Base-by-base conservation (phyloP, 176 grass and related monocot species). In the Bromus sterilis region DNA sequence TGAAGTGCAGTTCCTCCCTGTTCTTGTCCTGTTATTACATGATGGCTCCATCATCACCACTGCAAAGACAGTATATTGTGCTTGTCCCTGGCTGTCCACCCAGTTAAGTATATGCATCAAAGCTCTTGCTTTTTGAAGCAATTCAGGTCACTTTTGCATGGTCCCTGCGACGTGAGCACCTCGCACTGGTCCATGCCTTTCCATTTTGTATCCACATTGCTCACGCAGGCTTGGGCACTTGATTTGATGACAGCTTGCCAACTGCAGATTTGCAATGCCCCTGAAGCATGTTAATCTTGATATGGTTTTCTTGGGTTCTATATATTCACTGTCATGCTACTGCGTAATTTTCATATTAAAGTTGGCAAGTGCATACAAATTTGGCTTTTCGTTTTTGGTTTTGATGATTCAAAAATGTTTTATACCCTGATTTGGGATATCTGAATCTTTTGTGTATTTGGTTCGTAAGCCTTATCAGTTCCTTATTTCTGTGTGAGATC, bases 201-300 rank as follows among this genome's bases (percentile, higher is more conserved):
- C 39, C 40, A 51, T 77, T 85, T 85, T 85, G 56, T 76, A 81
- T 81, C 81, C 33, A 71, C 33, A 85, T 39, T 39, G 62, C 71
- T 76, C 46, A 81, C 24, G 26, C 71, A 77, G 37, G 82, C 26
- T 81, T 89, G 72, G 63, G 63, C 32, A 63, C 7, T 63, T 81
- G 82, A 63, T 79, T 77, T 53, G 71, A 62, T 81, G 87, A 64
- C 71, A 69, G 66, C 70, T 76, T 77, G 55, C 35, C 53, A 53
- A 25, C 39, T 36, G 55, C 78, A 85, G 69, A 80, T 55, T 53
- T 43, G 43, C 26, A 51, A 65, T 82, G 75, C 75, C 32, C 55
- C 56, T 55, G 10, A 88, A 84, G 41, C n/a, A 31, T 75, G 12
- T 82, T 73, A 34, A 26, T 29, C 57, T 76, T 53, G 20, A 7